Conservation (phyloP, 805 yeast species). For the Starmerella ratchasimensis region DNA sequence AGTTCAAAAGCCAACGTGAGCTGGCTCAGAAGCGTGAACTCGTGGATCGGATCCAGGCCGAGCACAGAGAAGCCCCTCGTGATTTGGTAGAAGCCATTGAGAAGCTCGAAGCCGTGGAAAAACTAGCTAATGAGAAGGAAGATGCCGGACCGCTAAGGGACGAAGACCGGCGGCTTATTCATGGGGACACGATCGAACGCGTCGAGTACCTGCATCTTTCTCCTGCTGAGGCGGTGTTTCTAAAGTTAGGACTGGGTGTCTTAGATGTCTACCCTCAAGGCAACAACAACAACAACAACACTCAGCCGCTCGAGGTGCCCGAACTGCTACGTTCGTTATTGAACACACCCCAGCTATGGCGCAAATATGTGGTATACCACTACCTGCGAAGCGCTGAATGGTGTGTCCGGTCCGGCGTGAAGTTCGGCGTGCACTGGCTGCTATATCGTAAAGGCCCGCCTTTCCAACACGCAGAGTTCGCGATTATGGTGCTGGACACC, state of each 20-base stretch:
- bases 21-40: conserved; percentile 40
- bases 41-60: conserved; percentile 25
- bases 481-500: conserved; percentile 40
- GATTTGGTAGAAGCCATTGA: conserved; percentile 2
- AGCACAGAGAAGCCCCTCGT: conserved; percentile 5
- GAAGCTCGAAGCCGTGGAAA: not conserved
- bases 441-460: conserved; percentile 90
- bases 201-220: conserved; percentile 47
- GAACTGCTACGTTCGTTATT: not conserved
- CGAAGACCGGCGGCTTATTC: conserved; percentile 18
- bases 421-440: conserved; percentile 78
- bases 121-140: not conserved
- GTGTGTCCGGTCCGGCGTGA: conserved; percentile 86
- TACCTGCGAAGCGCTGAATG: conserved; percentile 82
- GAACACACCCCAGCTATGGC: conserved; percentile 21
- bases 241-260: conserved; percentile 43
- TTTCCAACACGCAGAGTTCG: conserved; percentile 83
- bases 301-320: conserved; percentile 4
- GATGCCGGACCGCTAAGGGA: conserved; percentile 16
- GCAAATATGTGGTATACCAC: conserved; percentile 62
- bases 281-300: conserved; percentile 23
- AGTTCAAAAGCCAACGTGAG: conserved; percentile 58
- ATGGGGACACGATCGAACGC: conserved; percentile 20
- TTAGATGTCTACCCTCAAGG: too few relatives aligned
- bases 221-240: conserved; percentile 62